Conservation (phyloP, 176 grass and related monocot genomes). For the Puya raimondii region DNA sequence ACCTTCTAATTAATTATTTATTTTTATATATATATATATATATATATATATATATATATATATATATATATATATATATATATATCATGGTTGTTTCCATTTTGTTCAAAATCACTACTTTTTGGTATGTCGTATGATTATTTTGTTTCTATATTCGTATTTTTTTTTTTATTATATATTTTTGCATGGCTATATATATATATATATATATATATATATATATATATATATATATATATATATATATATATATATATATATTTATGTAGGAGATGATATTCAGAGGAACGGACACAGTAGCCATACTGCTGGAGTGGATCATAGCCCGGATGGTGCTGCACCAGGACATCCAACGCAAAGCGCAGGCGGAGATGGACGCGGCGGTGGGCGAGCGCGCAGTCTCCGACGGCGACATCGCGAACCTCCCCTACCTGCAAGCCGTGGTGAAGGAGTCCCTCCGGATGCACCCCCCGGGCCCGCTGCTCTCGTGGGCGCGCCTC, state of each 20-base stretch:
- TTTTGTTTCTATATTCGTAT: too few relatives aligned
- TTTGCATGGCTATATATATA: too few relatives aligned
- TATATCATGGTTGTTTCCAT: too few relatives aligned
- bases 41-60: constrained; percentile 12
- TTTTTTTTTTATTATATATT: too few relatives aligned
- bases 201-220: constrained; percentile 9
- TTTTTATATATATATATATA: constrained; percentile 2
- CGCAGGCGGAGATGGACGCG: constrained; percentile 42
- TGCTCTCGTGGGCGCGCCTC: constrained; percentile 76
- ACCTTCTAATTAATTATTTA: neutral
- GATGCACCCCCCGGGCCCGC: constrained; percentile 75
- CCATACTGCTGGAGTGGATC: constrained; percentile 72
- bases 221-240: constrained; percentile 6
- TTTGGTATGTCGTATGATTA: too few relatives aligned
- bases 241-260: constrained; percentile 10
- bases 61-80: constrained; percentile 4
- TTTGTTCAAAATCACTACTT: too few relatives aligned
- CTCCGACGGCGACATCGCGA: constrained; percentile 38
- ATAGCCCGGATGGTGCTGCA: constrained; percentile 74
- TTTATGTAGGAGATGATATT: constrained; percentile 69
- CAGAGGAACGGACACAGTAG: constrained; percentile 65
- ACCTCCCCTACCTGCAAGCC: constrained; percentile 46
- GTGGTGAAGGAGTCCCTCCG: constrained; percentile 74
- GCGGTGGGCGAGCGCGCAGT: constrained; percentile 28
- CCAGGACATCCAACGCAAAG: constrained; percentile 66